Evolutionary conservation across 306 rosid genomes (phyloP).

Genomic region (Inga oerstediana): DNA sequence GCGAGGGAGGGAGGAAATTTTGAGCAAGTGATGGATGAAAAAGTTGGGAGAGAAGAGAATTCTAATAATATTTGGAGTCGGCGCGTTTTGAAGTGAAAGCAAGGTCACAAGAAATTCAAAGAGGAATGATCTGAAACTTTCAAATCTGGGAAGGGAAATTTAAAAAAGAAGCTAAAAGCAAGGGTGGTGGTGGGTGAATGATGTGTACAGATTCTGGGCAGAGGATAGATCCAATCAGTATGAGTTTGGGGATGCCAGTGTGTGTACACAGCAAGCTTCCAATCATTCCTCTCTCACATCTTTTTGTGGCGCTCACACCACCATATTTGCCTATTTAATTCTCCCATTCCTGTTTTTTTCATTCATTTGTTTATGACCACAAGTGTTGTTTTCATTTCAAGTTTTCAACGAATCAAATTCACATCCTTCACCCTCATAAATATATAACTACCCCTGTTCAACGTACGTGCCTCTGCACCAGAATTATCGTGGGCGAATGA

Average conservation of each 20-base stretch:
- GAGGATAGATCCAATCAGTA: slow-evolving; percentile 19
- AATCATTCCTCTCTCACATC: neutral
- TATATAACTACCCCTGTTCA: too few species aligned
- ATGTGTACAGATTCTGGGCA: neutral
- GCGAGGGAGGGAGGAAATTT: neutral
- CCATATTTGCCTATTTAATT: too few species aligned
- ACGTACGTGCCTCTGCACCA: too few species aligned
- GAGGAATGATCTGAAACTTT: neutral
- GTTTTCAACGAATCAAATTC: too few species aligned
- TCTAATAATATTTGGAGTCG: neutral
- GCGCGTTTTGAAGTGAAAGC: neutral
- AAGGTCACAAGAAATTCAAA: neutral
- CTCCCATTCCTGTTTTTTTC: neutral
- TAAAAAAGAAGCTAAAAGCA: neutral
- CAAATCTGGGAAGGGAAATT: neutral
- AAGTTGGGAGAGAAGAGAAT: neutral
- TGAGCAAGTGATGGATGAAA: neutral
- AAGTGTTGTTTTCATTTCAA: too few species aligned
- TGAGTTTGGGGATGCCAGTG: neutral
- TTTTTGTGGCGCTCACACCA: neutral
- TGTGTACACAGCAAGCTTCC: neutral
- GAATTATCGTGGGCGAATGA: too few species aligned
- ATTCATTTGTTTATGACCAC: neutral
- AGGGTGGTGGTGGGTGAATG: neutral
- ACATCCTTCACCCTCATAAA: too few species aligned